phyloP scores from a whole-genome alignment of 306 rosid genomes.

The Dryas alaskensis region DNA sequence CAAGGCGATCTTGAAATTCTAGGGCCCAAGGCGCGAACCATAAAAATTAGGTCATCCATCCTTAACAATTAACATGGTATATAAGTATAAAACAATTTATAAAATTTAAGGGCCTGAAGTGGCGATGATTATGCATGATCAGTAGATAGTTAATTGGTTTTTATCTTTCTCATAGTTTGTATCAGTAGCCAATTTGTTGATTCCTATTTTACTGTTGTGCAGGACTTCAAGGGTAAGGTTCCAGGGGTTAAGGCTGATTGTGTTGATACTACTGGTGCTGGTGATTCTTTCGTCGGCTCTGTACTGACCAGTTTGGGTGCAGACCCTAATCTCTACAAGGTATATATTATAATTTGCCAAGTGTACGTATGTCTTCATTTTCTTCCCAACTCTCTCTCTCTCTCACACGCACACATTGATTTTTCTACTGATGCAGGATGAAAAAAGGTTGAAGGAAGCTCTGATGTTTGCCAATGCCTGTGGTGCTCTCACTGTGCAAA shows the following conservation, averaged over 20 bases:
- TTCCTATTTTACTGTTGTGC: slow-evolving; percentile 5
- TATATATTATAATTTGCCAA: slow-evolving; percentile 3
- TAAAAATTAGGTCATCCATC: too few species aligned
- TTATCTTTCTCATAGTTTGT: neutral
- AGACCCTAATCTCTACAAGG: slow-evolving; percentile 53
- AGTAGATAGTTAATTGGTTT: neutral
- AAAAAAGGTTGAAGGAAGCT: slow-evolving; percentile 47
- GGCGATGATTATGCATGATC: too few species aligned
- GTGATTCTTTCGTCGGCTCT: slow-evolving; percentile 85
- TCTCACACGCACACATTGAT: neutral
- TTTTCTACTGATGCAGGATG: slow-evolving; percentile 43
- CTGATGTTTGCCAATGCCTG: slow-evolving; percentile 69
- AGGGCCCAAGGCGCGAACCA: too few species aligned
- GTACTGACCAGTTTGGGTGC: slow-evolving; percentile 56
- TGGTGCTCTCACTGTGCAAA: slow-evolving; percentile 74
- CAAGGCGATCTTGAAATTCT: too few species aligned
- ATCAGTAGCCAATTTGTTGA: neutral
- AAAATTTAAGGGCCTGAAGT: too few species aligned
- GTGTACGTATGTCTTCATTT: too few species aligned
- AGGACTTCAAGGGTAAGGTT: slow-evolving; percentile 76
- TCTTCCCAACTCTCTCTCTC: too few species aligned
- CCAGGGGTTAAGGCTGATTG: slow-evolving; percentile 57
- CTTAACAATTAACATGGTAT: too few species aligned
- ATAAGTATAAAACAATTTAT: too few species aligned
- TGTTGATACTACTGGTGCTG: slow-evolving; percentile 89